Conservation (phyloP, 176 grass and related monocot species). For the Elaeis guineensis region DNA sequence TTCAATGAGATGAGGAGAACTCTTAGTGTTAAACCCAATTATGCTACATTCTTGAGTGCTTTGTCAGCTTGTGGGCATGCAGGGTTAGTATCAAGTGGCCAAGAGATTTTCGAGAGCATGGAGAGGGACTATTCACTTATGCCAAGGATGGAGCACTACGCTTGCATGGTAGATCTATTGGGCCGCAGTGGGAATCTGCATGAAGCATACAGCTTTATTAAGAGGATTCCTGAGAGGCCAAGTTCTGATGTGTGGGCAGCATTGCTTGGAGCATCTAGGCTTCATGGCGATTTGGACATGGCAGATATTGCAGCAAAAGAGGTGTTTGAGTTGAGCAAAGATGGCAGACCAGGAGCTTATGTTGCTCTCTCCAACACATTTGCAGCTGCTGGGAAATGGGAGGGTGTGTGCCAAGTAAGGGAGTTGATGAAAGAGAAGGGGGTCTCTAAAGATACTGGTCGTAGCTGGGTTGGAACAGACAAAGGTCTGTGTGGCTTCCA, state of each 20-base stretch:
- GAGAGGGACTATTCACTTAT: conserved; percentile 40
- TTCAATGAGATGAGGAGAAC: conserved; percentile 38
- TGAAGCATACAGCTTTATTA: conserved; percentile 43
- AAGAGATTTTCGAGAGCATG: conserved; percentile 71
- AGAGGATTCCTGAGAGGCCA: conserved; percentile 41
- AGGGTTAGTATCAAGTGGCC: conserved; percentile 49
- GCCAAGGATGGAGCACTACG: conserved; percentile 81
- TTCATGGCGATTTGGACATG: conserved; percentile 62
- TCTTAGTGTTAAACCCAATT: conserved; percentile 36
- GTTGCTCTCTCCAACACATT: conserved; percentile 86
- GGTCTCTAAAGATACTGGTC: conserved; percentile 54
- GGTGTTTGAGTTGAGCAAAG: conserved; percentile 48
- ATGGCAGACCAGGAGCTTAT: conserved; percentile 57
- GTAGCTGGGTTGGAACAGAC: conserved; percentile 45
- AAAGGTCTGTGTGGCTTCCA: conserved; percentile 9
- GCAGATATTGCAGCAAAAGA: conserved; percentile 45
- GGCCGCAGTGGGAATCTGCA: conserved; percentile 53
- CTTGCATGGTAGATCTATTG: conserved; percentile 81
- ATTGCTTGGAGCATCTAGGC: conserved; percentile 54
- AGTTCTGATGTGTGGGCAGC: conserved; percentile 76
- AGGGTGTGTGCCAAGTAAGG: conserved; percentile 42
- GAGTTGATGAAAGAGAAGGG: conserved; percentile 61
- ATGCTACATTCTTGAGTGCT: conserved; percentile 64
- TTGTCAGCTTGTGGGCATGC: conserved; percentile 64
- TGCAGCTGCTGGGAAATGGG: conserved; percentile 61